phyloP scores from a whole-genome alignment of 305 asterid genomes.

The Withania somnifera region DNA sequence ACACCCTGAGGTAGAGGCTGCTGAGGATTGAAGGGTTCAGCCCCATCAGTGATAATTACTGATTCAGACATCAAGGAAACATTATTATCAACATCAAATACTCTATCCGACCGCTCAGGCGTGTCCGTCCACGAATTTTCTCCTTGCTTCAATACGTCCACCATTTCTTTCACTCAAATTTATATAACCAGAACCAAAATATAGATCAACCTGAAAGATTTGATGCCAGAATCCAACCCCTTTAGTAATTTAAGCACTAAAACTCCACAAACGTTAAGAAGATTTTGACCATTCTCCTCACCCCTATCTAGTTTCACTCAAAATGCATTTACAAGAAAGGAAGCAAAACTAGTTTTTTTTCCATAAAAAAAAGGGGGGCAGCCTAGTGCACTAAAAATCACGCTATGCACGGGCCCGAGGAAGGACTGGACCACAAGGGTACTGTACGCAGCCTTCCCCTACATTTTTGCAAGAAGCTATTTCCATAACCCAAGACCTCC shows the following conservation, averaged over 20 bases:
- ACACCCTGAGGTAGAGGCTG: slow-evolving; percentile 12
- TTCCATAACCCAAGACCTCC: too few relatives aligned
- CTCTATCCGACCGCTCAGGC: slow-evolving; percentile 28
- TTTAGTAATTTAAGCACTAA: not conserved
- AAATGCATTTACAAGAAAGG: not conserved
- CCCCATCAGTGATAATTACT: slow-evolving; percentile 23
- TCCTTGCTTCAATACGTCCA: slow-evolving; percentile 36
- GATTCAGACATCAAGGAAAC: slow-evolving; percentile 51
- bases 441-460: too few relatives aligned
- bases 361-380: too few relatives aligned
- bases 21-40: slow-evolving; percentile 24
- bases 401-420: too few relatives aligned
- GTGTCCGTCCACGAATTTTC: slow-evolving; percentile 37
- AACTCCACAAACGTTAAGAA: not conserved
- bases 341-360: not conserved
- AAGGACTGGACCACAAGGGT: too few relatives aligned
- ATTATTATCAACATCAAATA: slow-evolving; percentile 19
- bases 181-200: not conserved
- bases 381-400: too few relatives aligned
- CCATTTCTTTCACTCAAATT: slow-evolving; percentile 23
- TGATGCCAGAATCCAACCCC: not conserved
- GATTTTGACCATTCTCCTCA: not conserved
- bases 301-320: not conserved
- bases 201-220: slow-evolving; percentile 21
- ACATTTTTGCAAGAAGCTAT: too few relatives aligned